Conservation (phyloP, 805 yeast species). For the Cyberlindnera saturnus region DNA sequence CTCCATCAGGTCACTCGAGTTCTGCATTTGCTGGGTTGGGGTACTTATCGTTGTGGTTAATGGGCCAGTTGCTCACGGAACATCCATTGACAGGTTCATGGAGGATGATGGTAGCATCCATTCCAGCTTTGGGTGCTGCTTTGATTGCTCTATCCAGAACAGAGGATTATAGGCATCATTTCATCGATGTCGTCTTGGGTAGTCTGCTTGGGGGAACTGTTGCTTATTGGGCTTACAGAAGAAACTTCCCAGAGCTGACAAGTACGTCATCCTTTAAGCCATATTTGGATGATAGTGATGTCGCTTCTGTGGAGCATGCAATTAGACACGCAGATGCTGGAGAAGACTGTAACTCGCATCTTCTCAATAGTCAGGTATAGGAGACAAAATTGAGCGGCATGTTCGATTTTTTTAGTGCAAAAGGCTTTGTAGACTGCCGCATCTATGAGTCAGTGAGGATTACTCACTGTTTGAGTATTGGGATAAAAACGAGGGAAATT, state of each 20-base stretch:
- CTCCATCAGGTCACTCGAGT: constrained; percentile 80
- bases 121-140: constrained; percentile 64
- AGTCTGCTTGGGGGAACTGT: constrained; percentile 54
- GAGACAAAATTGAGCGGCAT: no score
- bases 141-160: constrained; percentile 82
- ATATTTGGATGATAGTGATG: constrained; percentile 34
- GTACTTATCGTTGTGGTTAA: constrained; percentile 56
- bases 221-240: constrained; percentile 40
- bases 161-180: constrained; percentile 91
- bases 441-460: background rate
- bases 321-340: constrained; percentile 16
- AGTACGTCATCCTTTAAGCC: constrained; percentile 33
- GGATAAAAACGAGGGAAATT: no score
- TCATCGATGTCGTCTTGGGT: constrained; percentile 77
- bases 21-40: constrained; percentile 64
- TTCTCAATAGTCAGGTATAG: background rate
- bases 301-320: constrained; percentile 22
- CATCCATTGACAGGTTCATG: constrained; percentile 50
- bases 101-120: constrained; percentile 46
- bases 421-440: no score
- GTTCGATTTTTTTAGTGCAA: no score
- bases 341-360: constrained; percentile 10
- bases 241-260: constrained; percentile 33
- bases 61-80: constrained; percentile 56
- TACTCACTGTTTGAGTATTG: no score